Evolutionary conservation across 2,329 filamentous ascomycete species (phyloP), one percentile per base, ranked within the genome.

Genomic region (Pseudogymnoascus pannorum): DNA sequence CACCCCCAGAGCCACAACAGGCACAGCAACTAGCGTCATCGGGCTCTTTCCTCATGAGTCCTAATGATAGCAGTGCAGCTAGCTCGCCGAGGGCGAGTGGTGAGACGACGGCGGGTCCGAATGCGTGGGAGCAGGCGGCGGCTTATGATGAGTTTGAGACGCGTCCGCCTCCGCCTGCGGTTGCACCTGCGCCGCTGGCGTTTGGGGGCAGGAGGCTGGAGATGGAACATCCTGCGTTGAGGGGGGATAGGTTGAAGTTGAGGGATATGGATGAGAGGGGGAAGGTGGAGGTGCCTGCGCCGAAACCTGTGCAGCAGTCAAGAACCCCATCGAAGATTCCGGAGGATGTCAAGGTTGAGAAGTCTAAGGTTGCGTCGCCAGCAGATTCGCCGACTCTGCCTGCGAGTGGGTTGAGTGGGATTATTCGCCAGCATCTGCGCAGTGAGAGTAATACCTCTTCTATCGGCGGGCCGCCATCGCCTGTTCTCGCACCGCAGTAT

Each of bases 361-460:
- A 36, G 14, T 12, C 44, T 1, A 51, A 22, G n/a, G 26, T 51
- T 8, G 16, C 35, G 7, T n/a, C 35, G 14, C 66, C 68, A 35
- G 64, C 63, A 4, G 91, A 96, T 68, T 96, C 92, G 0, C 92
- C 92, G 0, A 95, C 91, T 0, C 76, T 96, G 5, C 88, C 88
- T 1, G 87, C 89, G 0, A 76, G 77, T 16, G 91, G 90, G 1
- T 78, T 97, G 14, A 93, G 87, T 68, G 89, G 88, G 1, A 83
- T 96, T 78, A 87, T 96, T 51, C 85, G 88, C 31, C 87, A 92
- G 64, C 94, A 97, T 77, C 77, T 97, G 40, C 86, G 94, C 58
- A 85, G 85, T 33, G 85, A 87, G 65, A 97, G 93, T 75, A 87
- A 87, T 62, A 82, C 85, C 12, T 97, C 93, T 0, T 95, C 91